A percentile compares a stretch with the other conserved stretches of the same genome.
Evolutionary conservation across 768 basidiomycete genomes (phyloP).

Genomic region (Tylopilus rubrobrunneus): DNA sequence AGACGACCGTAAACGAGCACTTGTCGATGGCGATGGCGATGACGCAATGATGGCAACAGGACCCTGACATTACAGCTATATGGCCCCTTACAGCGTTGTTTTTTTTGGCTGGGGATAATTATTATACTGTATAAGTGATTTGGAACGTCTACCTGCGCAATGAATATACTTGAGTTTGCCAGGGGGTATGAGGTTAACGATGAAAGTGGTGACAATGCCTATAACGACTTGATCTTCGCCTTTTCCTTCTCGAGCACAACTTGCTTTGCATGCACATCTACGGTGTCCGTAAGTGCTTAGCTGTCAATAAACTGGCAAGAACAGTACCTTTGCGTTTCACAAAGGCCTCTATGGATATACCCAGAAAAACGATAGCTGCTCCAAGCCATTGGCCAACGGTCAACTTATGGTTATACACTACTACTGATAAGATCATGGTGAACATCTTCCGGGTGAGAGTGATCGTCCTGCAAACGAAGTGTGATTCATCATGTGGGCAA

Average conservation of each 20-base stretch:
- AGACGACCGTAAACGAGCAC: slow-evolving; percentile 42
- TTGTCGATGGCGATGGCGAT: slow-evolving; percentile 33
- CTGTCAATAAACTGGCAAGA: slow-evolving; percentile 1
- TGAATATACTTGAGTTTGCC: slow-evolving; percentile 14
- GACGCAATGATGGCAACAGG: slow-evolving; percentile 35
- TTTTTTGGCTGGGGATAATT: slow-evolving; percentile 11
- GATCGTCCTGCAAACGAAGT: slow-evolving; percentile 59
- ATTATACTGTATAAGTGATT: slow-evolving; percentile 25
- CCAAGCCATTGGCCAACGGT: slow-evolving; percentile 88
- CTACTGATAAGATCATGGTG: slow-evolving; percentile 94
- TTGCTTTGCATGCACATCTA: slow-evolving; percentile 78
- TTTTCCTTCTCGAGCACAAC: slow-evolving; percentile 82
- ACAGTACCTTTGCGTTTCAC: slow-evolving; percentile 80
- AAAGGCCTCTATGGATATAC: slow-evolving; percentile 90
- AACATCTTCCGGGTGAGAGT: slow-evolving; percentile 96
- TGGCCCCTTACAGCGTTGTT: neutral
- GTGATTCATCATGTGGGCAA: slow-evolving; percentile 1
- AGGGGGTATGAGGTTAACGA: slow-evolving; percentile 12
- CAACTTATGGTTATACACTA: slow-evolving; percentile 86
- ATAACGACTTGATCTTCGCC: slow-evolving; percentile 76
- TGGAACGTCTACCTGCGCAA: slow-evolving; percentile 10
- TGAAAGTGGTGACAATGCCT: slow-evolving; percentile 20
- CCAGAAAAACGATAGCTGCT: slow-evolving; percentile 90
- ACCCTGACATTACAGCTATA: slow-evolving; percentile 9
- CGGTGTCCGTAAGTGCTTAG: slow-evolving; percentile 2